These are phyloP conservation scores for Diaporthe humulicola DNA, from an alignment of 2,329 filamentous ascomycete species.

Conservation along the genomic window DNA sequence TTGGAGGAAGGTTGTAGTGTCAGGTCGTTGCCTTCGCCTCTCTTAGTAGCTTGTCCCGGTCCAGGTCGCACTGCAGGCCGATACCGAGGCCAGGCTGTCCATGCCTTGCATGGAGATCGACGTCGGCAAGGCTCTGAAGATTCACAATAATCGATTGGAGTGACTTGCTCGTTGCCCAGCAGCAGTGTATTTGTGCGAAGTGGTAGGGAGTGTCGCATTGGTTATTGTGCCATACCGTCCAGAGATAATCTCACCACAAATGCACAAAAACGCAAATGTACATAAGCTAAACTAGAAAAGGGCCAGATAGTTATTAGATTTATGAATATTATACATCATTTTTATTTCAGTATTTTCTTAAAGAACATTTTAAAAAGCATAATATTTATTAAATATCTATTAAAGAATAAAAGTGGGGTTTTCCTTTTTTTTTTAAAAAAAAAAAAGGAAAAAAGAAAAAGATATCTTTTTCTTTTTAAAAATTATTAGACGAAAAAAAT, in stretches of 20 bases:
- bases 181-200: background rate
- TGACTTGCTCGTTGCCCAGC: slow-evolving; percentile 10
- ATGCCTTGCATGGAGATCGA: slow-evolving; percentile 22
- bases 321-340: no score
- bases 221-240: background rate
- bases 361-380: no score
- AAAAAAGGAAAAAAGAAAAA: no score
- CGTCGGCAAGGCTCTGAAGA: slow-evolving; percentile 7
- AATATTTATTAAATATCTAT: no score
- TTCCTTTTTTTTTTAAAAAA: no score
- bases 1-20: slow-evolving; percentile 7
- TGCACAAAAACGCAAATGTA: no score
- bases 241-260: background rate
- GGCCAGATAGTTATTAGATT: no score
- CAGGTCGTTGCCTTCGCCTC: slow-evolving; percentile 27
- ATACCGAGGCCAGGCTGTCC: slow-evolving; percentile 15
- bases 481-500: background rate
- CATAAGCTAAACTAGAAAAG: background rate
- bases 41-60: slow-evolving; percentile 30
- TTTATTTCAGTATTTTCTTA: no score
- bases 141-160: slow-evolving; percentile 16
- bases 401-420: no score
- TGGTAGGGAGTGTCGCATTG: background rate
- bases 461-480: background rate
- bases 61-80: slow-evolving; percentile 24